Conservation (phyloP, 2,329 filamentous ascomycete genomes). For the Aureobasidium sp. region DNA sequence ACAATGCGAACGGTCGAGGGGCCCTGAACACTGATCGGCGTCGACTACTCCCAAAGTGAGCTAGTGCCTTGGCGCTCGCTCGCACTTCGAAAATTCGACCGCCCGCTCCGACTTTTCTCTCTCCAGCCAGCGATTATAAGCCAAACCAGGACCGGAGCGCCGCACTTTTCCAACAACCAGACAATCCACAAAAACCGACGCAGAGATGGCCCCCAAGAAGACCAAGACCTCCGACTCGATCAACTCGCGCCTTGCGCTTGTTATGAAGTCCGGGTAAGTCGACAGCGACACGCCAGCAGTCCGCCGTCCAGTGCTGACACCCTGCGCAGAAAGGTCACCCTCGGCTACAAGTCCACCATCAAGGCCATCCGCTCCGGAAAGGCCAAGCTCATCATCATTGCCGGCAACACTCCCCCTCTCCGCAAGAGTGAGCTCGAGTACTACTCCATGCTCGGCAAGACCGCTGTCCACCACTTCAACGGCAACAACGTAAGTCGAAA, state of each 20-base stretch:
- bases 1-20: slow-evolving; percentile 2
- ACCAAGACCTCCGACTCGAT: slow-evolving; percentile 83
- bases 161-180: slow-evolving; percentile 2
- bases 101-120: not conserved
- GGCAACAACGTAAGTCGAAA: slow-evolving; percentile 90
- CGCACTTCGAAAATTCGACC: slow-evolving; percentile 1
- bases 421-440: slow-evolving; percentile 83
- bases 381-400: slow-evolving; percentile 96
- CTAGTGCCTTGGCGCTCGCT: not conserved
- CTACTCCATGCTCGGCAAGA: slow-evolving; percentile 89
- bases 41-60: not conserved
- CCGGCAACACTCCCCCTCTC: slow-evolving; percentile 94
- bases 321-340: not conserved
- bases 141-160: slow-evolving; percentile 13
- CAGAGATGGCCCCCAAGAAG: slow-evolving; percentile 46
- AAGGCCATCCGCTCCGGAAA: slow-evolving; percentile 87
- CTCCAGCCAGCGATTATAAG: slow-evolving; percentile 4
- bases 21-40: not conserved
- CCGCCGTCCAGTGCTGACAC: not conserved
- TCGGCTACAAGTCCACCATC: slow-evolving; percentile 3
- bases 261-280: slow-evolving; percentile 54
- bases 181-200: slow-evolving; percentile 10
- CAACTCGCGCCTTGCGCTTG: slow-evolving; percentile 63
- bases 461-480: slow-evolving; percentile 92
- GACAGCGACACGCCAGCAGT: not conserved